Percentiles rank a stretch among this genome's conserved stretches.
These are phyloP conservation scores for Heliamphora exappendiculata DNA, from an alignment of 148 eudicot species.

Conservation along the genomic window DNA sequence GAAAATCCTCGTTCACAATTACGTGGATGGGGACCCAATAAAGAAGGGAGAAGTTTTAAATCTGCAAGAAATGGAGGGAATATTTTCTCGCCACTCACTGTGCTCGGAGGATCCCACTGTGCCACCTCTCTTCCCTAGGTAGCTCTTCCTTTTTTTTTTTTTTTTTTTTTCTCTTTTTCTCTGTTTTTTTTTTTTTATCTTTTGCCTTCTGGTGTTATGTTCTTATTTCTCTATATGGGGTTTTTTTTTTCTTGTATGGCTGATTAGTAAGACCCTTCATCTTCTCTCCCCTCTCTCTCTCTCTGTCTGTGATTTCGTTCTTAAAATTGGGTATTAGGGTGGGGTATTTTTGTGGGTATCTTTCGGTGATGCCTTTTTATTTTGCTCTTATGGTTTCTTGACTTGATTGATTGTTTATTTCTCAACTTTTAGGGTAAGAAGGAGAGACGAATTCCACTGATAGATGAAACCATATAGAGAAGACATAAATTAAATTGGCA, in stretches of 20 bases:
- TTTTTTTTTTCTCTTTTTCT: neutral
- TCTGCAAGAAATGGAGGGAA: constrained; percentile 8
- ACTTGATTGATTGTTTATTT: neutral
- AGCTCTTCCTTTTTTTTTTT: neutral
- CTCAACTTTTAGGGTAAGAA: neutral
- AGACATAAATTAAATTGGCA: neutral
- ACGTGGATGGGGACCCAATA: constrained; percentile 15
- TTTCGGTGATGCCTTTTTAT: neutral
- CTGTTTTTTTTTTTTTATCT: neutral
- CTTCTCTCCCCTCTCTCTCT: neutral
- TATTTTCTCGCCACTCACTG: constrained; percentile 8
- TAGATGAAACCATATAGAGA: constrained; percentile 7
- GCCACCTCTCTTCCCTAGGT: neutral
- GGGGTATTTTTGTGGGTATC: neutral
- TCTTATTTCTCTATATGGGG: constrained; percentile 1
- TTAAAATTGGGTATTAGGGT: neutral
- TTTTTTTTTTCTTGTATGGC: neutral
- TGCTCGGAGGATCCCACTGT: constrained; percentile 4
- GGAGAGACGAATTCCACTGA: constrained; percentile 5
- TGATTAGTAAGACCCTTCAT: constrained; percentile 9
- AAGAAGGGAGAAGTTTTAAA: constrained; percentile 5
- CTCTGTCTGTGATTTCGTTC: neutral
- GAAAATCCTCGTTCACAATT: neutral
- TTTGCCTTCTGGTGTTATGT: neutral
- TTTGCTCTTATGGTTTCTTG: neutral